Evolutionary conservation across 768 basidiomycete species (phyloP), one percentile per base, ranked within the genome.

Genomic region (Pleurotus platypus): DNA sequence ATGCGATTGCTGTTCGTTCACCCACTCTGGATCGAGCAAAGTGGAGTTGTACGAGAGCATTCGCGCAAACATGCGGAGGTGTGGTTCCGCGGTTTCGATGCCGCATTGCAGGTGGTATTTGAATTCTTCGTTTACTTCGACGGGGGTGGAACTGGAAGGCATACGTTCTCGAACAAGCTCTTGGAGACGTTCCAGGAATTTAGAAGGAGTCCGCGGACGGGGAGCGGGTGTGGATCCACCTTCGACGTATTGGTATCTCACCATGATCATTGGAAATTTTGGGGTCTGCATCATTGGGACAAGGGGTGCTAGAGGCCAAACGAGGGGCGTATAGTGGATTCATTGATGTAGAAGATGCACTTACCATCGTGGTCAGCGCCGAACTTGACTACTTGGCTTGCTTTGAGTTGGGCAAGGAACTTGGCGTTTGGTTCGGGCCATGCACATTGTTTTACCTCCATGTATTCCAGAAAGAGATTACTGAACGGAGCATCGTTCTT

Each of bases 211-310:
- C 24, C 56, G 58, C 0, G 11, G 27, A n/a, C 56, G 58, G 2
- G 11, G 27, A n/a, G 4, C 13, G 39, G 42, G 7, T 9, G 38
- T 12, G 13, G 42, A 53, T 6, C 61, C 53, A 3, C 63, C 62
- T 46, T 64, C 61, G 58, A 61, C 56, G 37, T 64, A 64, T 20
- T 57, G 56, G 46, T 64, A 64, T 12, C 63, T 46, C 12, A 64
- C 60, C 1, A 57, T 38, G 11, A 64, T 55, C 11, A 64, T 58
- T 1, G 63, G 63, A 9, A 62, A 47, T 46, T 61, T 62, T 1
- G 63, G 63, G 2, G 63, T 64, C 35, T 60, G 54, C 51, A 64
- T 50, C 63, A 64, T 64, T 2, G 63, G 61, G 2, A 62, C 61
- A 9, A 64, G 49, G 11, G 63, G 63, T 16, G 53, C 63, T 64